Percentiles rank a stretch among this genome's conserved stretches.
Evolutionary conservation across 2,329 filamentous ascomycete genomes (phyloP).

Genomic region (Talaromyces piceae): DNA sequence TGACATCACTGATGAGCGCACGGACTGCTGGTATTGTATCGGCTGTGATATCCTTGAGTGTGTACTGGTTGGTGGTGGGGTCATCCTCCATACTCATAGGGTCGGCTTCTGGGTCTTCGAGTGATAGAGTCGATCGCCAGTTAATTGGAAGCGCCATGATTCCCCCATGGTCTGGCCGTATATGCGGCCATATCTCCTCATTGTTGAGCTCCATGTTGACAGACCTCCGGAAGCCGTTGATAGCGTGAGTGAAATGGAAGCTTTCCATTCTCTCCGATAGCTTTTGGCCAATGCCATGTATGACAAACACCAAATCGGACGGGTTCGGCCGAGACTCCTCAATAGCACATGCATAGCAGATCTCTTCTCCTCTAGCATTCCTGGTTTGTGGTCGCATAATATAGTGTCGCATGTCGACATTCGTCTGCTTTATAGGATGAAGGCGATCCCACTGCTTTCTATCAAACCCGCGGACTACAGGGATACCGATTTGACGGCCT

Average conservation of each 20-base stretch:
- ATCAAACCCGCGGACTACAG: conserved; percentile 85
- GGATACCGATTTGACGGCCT: conserved; percentile 72
- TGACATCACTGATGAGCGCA: conserved; percentile 90
- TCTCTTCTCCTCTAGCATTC: conserved; percentile 22
- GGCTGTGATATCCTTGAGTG: conserved; percentile 84
- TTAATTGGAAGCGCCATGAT: conserved; percentile 94
- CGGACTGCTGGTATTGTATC: conserved; percentile 86
- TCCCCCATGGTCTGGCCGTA: conserved; percentile 71
- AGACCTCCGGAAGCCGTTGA: conserved; percentile 79
- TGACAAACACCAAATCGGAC: conserved; percentile 80
- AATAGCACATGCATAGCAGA: conserved; percentile 52
- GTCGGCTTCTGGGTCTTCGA: conserved; percentile 68
- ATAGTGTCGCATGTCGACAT: conserved; percentile 36
- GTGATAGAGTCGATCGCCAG: conserved; percentile 81
- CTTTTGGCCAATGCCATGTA: conserved; percentile 95
- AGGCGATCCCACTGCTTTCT: conserved; percentile 66
- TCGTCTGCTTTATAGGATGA: conserved; percentile 47
- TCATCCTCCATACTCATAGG: conserved; percentile 46
- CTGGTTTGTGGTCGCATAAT: conserved; percentile 32
- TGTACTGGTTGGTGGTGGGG: conserved; percentile 54
- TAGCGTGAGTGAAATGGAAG: conserved; percentile 93
- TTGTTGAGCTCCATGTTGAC: conserved; percentile 77
- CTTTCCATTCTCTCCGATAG: conserved; percentile 90
- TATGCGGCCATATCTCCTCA: conserved; percentile 63
- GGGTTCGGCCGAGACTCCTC: conserved; percentile 61